These are phyloP conservation scores for Melampsora americana DNA, from an alignment of 1,284 basidiomycete species.

Conservation along the genomic window DNA sequence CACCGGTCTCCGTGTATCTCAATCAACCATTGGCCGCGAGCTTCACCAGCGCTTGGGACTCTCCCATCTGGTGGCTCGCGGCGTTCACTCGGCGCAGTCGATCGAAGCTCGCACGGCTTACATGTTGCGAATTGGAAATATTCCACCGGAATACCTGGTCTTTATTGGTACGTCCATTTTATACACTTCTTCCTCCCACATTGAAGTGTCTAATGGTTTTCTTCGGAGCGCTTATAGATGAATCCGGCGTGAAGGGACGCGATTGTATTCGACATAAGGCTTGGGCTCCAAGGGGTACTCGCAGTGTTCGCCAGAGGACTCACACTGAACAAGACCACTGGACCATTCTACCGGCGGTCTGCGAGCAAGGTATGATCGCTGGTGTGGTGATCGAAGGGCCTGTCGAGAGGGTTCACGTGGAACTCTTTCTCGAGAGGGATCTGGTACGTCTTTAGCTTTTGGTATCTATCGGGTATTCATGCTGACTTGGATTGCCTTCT, in stretches of 20 bases:
- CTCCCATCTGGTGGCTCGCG: no score
- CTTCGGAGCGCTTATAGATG: background rate
- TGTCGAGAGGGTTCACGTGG: background rate
- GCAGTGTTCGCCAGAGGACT: background rate
- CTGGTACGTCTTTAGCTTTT: no score
- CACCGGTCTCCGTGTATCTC: no score
- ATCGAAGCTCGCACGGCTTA: no score
- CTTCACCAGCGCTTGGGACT: no score
- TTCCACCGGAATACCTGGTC: background rate
- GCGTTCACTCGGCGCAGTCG: no score
- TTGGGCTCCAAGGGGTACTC: constrained; percentile 1
- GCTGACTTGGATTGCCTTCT: background rate
- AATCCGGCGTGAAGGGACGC: background rate
- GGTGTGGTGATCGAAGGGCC: background rate
- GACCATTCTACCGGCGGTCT: background rate
- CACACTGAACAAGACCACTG: background rate
- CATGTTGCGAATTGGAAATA: background rate
- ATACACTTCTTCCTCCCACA: background rate
- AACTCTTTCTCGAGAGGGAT: constrained; percentile 6
- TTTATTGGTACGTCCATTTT: constrained; percentile 8
- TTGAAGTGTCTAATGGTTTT: background rate
- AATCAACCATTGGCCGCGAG: no score
- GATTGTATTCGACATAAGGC: constrained; percentile 5
- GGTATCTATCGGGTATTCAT: no score
- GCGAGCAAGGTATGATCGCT: background rate